Evolutionary conservation across 495 filamentous ascomycete genomes (phyloP).

Genomic region (Penicillium desertorum): DNA sequence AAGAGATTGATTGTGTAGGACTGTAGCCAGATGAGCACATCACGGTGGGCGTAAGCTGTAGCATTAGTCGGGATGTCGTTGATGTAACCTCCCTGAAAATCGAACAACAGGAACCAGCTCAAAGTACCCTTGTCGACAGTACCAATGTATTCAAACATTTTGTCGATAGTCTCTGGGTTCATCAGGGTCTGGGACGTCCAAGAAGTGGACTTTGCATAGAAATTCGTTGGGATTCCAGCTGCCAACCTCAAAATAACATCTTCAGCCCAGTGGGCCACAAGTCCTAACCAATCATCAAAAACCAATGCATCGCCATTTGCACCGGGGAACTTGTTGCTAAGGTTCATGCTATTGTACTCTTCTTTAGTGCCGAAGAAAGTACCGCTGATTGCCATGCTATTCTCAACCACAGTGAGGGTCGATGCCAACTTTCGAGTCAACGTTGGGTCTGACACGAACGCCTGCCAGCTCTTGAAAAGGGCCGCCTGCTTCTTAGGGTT

Average conservation of each 20-base stretch:
- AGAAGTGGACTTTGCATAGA: not conserved
- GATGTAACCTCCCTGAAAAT: constrained; percentile 40
- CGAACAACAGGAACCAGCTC: constrained; percentile 44
- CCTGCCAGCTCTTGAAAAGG: not conserved
- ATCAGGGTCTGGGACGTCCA: not conserved
- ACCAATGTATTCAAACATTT: constrained; percentile 38
- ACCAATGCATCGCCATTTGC: not conserved
- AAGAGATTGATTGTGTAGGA: not conserved
- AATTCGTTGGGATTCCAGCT: not conserved
- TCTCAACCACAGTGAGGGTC: not conserved
- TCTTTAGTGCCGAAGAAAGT: not conserved
- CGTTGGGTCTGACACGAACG: not conserved
- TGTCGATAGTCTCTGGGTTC: not conserved
- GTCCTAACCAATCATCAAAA: not conserved
- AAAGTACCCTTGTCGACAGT: constrained; percentile 43
- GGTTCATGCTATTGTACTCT: not conserved
- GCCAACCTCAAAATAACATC: constrained; percentile 23
- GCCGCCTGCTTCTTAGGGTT: not conserved
- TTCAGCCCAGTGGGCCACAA: not conserved
- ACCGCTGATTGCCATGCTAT: not conserved
- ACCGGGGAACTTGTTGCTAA: not conserved
- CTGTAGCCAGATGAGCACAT: constrained; percentile 10
- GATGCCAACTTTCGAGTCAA: not conserved
- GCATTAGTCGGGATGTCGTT: constrained; percentile 34
- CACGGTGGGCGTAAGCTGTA: constrained; percentile 40